Evolutionary conservation across 2,329 filamentous ascomycete genomes (phyloP), one percentile per base, ranked within the genome.

Genomic region (Cercospora sp.): DNA sequence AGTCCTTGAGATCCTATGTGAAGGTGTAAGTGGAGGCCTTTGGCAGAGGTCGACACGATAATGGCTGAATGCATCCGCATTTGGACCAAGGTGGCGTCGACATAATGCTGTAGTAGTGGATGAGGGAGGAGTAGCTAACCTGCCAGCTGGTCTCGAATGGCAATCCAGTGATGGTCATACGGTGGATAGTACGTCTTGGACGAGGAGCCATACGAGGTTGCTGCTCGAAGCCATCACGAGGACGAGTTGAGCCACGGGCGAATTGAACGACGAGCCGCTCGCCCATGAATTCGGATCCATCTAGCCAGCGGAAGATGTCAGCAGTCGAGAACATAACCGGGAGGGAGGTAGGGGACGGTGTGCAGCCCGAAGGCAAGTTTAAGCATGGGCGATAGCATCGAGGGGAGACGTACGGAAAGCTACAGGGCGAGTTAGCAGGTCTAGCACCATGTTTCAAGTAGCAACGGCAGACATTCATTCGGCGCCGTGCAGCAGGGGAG

Each of bases 61-160:
- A 42, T 60, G n/a, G 62, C 36, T 36, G 58, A 65, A 33, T 28
- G 26, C 26, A 48, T n/a, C 53, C 16, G 23, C 7, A 61, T 23
- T 30, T 45, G 33, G 53, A 51, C 42, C 39, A 12, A 10, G 31
- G 20, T 4, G 16, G 18, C 30, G 51, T 31, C 51, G 16, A 57
- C 12, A 20, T 55, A 28, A 23, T 42, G 36, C 61, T 45, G 28
- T 42, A 28, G 51, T 42, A 67, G 48, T 55, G 66, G 80, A 58
- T 10, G 20, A 31, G 13, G 26, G 12, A 48, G 60, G 60, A 68
- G 71, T 62, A 60, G 91, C 95, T 95, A 91, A 99, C 95, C 95
- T 99, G 95, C 95, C 95, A 99, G 89, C 94, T 97, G 87, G 95
- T 99, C 87, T 98, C 94, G 84, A 89, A 90, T 80, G 94, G 94